Evolutionary conservation across 345 rosid species (phyloP), one percentile per base, ranked within the genome.

Genomic region (Crucihimalaya himalaica): DNA sequence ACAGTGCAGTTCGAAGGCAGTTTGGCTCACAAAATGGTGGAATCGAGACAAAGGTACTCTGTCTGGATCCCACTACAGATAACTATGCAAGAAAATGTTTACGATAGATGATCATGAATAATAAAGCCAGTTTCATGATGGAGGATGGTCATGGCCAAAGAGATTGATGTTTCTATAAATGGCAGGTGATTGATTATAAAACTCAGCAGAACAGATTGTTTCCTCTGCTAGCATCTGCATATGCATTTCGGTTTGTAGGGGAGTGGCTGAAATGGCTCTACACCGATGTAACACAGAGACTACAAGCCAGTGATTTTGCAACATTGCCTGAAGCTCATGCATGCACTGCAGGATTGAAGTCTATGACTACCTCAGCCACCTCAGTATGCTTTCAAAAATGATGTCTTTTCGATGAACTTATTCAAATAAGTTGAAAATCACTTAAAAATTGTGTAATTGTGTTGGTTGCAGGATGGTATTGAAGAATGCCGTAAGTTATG

Each of bases 401-500:
- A 5, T 71, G 63, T 43, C 7, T 12, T 71, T 72, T 54, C 11
- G 23, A 52, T 72, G 0, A 34, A 39, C 7, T 27, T 50, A 3
- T 12, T 46, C 3, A 32, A 18, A 50, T 0, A 47, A 27, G 8
- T 37, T 50, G n/a, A 29, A 52, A 13, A 51, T 37, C 51, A 37
- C 6, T 27, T 60, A 60, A 27, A 2, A 27, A 2, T 20, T 21
- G 27, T 5, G 25, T 47, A 1, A 16, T 8, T n/a, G 52, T 52
- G 5, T 21, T 72, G 14, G 28, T 31, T 31, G 42, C 1, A 72
- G 79, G 98, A 94, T 86, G 97, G 74, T 4, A 91, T 94, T 73
- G 98, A 94, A 87, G 98, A 94, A 81, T 91, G 96, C 57, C 84
- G 97, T 67, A 91, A 94, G 79, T 77, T 94, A 64, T 94, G 97